Evolutionary conservation across 768 basidiomycete genomes (phyloP).

Genomic region (Lactifluus rugatus): DNA sequence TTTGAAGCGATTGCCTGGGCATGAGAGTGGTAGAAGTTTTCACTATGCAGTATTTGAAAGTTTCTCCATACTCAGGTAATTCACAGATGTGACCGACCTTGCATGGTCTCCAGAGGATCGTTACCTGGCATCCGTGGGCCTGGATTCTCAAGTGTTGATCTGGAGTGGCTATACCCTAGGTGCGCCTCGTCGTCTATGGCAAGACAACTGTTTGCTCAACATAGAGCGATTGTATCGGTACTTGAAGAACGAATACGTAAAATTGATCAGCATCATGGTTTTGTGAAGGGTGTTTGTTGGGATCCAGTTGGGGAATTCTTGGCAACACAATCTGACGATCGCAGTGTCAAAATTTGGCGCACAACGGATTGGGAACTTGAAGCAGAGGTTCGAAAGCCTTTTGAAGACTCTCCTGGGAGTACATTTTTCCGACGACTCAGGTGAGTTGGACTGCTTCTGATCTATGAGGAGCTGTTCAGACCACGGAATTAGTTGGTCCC

Average conservation of each 20-base stretch:
- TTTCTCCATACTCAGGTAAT: neutral
- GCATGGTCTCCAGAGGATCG: conserved; percentile 93
- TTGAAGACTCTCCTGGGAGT: conserved; percentile 87
- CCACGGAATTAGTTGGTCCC: conserved; percentile 70
- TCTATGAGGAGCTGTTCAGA: neutral
- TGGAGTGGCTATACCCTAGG: conserved; percentile 93
- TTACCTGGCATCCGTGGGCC: conserved; percentile 86
- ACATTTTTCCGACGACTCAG: conserved; percentile 91
- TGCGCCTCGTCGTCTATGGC: conserved; percentile 27
- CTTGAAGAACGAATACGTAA: conserved; percentile 66
- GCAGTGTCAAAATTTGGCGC: conserved; percentile 93
- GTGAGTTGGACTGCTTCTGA: conserved; percentile 29
- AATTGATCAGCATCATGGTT: conserved; percentile 85
- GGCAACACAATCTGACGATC: conserved; percentile 96
- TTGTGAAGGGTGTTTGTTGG: conserved; percentile 98
- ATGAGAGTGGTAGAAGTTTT: conserved; percentile 70
- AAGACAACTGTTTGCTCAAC: neutral
- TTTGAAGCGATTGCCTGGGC: conserved; percentile 81
- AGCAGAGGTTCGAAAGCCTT: conserved; percentile 79
- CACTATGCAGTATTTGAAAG: neutral
- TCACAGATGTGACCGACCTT: conserved; percentile 82
- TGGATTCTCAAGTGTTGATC: conserved; percentile 84
- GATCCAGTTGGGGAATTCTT: conserved; percentile 97
- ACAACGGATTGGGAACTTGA: conserved; percentile 87
- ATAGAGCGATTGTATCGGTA: neutral